Evolutionary conservation across 2,329 filamentous ascomycete genomes (phyloP).

Genomic region (Aureobasidium zeae): DNA sequence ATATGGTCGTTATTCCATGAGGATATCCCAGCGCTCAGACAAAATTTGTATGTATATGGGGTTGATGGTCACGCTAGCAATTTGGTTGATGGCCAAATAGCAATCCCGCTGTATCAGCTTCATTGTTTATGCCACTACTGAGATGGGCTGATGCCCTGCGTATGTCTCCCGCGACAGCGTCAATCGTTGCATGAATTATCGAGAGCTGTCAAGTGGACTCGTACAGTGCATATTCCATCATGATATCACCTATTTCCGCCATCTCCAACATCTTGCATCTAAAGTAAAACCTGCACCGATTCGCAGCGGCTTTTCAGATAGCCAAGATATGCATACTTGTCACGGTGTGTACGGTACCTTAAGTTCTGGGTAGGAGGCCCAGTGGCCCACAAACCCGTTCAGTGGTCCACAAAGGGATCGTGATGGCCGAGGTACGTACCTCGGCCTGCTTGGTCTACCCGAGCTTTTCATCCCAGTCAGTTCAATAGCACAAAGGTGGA

Average conservation of each 20-base stretch:
- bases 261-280: not conserved
- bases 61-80: too few relatives aligned
- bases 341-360: not conserved
- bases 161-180: conserved; percentile 8
- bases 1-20: too few relatives aligned
- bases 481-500: conserved; percentile 5
- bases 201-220: not conserved
- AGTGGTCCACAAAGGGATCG: not conserved
- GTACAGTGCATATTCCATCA: not conserved
- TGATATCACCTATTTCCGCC: not conserved
- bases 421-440: not conserved
- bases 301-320: conserved; percentile 1
- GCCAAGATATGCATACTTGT: too few relatives aligned
- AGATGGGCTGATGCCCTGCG: not conserved
- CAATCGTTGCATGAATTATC: not conserved
- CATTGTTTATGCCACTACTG: not conserved
- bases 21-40: too few relatives aligned
- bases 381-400: not conserved
- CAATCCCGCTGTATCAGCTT: not conserved
- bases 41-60: too few relatives aligned
- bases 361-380: not conserved
- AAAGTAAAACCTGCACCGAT: conserved; percentile 1
- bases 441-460: not conserved
- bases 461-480: not conserved
- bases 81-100: not conserved